A percentile compares a stretch with the other conserved stretches of the same genome.
phyloP scores from a whole-genome alignment of 2,329 filamentous ascomycete species.

The Clarireedia homoeocarpa region DNA sequence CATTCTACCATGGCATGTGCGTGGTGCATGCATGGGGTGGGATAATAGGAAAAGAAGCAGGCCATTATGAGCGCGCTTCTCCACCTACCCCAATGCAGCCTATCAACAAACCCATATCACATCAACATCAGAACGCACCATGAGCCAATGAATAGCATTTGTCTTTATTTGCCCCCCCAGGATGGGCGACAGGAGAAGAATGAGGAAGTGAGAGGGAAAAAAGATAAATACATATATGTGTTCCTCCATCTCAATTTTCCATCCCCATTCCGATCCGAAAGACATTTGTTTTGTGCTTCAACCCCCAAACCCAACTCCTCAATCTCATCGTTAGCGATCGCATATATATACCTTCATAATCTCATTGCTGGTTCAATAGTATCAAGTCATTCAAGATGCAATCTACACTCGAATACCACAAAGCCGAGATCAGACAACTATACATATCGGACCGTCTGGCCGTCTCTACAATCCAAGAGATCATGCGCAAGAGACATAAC shows the following conservation, averaged over 20 bases:
- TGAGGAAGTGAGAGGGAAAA: background rate
- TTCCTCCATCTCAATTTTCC: background rate
- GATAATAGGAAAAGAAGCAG: no score
- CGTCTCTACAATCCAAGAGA: constrained; percentile 6
- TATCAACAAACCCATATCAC: constrained; percentile 5
- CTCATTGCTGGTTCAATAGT: background rate
- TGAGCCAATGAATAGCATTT: background rate
- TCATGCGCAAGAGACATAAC: constrained; percentile 6
- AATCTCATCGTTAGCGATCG: no score
- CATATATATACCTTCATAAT: background rate
- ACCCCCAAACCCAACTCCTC: no score
- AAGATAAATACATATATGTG: constrained; percentile 1
- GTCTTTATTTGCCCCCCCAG: background rate
- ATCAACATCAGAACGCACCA: background rate
- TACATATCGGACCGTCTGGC: constrained; percentile 2
- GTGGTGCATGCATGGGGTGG: no score
- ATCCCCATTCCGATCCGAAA: no score
- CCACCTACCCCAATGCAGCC: constrained; percentile 3
- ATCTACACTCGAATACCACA: constrained; percentile 4
- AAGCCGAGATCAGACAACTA: constrained; percentile 4
- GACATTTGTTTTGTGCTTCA: no score
- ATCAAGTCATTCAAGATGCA: constrained; percentile 1
- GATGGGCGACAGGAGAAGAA: background rate
- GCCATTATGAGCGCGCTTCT: constrained; percentile 5
- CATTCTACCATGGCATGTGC: no score